Evolutionary conservation across 106 monocot genomes (phyloP).

Genomic region (Posidonia australis): DNA sequence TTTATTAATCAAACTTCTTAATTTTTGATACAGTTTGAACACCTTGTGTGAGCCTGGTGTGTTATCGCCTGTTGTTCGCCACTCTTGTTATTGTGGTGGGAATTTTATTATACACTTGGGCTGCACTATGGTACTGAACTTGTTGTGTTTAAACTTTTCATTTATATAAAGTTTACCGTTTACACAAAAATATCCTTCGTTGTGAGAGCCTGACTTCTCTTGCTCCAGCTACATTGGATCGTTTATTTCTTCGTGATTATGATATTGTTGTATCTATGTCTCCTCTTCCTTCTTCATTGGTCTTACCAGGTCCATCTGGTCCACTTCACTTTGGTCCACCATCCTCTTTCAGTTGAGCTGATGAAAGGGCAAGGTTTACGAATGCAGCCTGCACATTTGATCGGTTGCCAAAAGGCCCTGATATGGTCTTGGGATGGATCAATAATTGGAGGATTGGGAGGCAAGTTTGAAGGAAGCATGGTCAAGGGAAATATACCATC

Average conservation of each 20-base stretch:
- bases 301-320: constrained; percentile 72
- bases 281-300: constrained; percentile 88
- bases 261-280: constrained; percentile 94
- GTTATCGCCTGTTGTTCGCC: no score
- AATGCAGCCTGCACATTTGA: constrained; percentile 76
- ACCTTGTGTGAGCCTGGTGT: no score
- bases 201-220: constrained; percentile 97
- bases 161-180: no score
- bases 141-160: no score
- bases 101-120: no score
- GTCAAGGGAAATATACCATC: constrained; percentile 84
- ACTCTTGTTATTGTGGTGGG: no score
- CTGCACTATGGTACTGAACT: no score
- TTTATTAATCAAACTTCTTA: no score
- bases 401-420: constrained; percentile 87
- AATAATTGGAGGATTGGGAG: constrained; percentile 68
- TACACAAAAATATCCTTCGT: constrained; percentile 93
- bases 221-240: constrained; percentile 67
- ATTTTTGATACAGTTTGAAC: no score
- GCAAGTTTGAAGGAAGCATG: constrained; percentile 91
- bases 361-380: constrained; percentile 91
- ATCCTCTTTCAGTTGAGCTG: constrained; percentile 62
- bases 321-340: constrained; percentile 98
- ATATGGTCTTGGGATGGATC: constrained; percentile 99
- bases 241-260: constrained; percentile 80